Base-by-base conservation (phyloP, 768 basidiomycete genomes). In the Suillus discolor region DNA sequence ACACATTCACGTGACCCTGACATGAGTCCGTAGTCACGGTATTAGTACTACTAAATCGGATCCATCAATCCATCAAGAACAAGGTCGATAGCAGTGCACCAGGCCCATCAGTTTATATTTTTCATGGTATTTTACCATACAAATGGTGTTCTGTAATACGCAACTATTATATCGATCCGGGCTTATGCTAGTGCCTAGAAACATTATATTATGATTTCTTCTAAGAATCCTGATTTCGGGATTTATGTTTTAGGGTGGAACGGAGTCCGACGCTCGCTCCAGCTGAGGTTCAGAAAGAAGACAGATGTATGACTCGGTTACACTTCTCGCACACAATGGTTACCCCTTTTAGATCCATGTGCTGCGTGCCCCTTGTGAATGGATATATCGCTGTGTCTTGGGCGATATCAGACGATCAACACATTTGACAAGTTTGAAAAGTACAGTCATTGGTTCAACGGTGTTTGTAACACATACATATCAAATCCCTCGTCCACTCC, bases 401-500 rank as follows among this genome's bases (percentile, higher is more conserved):
- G 4, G 4, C 13, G 23, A 25, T 23, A 7, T 28, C 15, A 28
- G 11, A 31, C 5, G 5, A 54, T 54, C 53, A 54, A 11, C 15
- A 53, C 4, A 18, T 53, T 28, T 28, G 25, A 53, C 31, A 18
- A 7, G 31, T 18, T 11, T 51, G 9, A 34, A 20, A 31, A 6
- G 9, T 51, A 13, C 23, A 15, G 28, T 54, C 31, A 54, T 31
- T 54, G 53, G 18, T 8, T 54, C 9, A 31, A 11, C 9, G 28
- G 53, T 54, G 53, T 18, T 54, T 6, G 63, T 62, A 68, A 65
- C 72, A 49, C 61, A 25, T 62, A 61, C 65, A 20, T 18, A 7
- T 20, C 15, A 15, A 18, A 31, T 31, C 16, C 28, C 16, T 11
- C 28, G 8, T 8, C 20, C 51, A 53, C 28, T 53, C 16, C 7